Percentiles rank a stretch among this genome's conserved stretches.
phyloP scores from a whole-genome alignment of 2,329 filamentous ascomycete genomes.

The Purpureocillium takamizusanense region DNA sequence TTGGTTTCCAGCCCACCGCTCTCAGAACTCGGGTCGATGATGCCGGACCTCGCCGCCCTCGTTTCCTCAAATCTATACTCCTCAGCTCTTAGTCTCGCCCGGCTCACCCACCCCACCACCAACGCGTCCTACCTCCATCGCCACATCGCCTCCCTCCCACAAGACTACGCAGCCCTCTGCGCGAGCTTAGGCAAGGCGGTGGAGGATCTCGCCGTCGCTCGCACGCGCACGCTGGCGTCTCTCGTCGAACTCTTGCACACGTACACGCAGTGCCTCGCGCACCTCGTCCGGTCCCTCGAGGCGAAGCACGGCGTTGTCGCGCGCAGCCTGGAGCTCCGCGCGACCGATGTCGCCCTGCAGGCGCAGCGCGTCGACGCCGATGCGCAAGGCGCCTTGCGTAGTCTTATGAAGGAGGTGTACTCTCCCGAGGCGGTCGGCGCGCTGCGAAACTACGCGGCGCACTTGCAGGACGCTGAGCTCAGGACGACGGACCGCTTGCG shows the following conservation, averaged over 20 bases:
- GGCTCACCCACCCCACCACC: conserved; percentile 37
- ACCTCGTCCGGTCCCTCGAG: conserved; percentile 42
- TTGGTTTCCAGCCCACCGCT: conserved; percentile 43
- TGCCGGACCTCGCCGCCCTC: conserved; percentile 37
- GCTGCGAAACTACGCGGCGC: conserved; percentile 36
- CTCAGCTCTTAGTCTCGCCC: conserved; percentile 38
- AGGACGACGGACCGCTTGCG: conserved; percentile 34
- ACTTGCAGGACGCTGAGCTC: conserved; percentile 38
- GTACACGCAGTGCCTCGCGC: conserved; percentile 28
- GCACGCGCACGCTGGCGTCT: conserved; percentile 27
- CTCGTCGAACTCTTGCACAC: conserved; percentile 29
- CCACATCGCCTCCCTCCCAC: conserved; percentile 38
- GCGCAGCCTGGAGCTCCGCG: conserved; percentile 41
- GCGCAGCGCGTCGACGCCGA: conserved; percentile 33
- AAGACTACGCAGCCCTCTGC: conserved; percentile 27
- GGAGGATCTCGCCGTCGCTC: conserved; percentile 24
- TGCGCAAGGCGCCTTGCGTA: conserved; percentile 22
- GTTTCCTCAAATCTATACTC: conserved; percentile 40
- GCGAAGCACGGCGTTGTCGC: conserved; percentile 45
- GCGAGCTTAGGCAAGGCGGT: conserved; percentile 19
- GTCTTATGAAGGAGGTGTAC: conserved; percentile 32
- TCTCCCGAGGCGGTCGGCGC: conserved; percentile 31
- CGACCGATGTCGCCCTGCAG: conserved; percentile 31
- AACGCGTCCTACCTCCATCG: conserved; percentile 52
- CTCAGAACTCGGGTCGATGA: conserved; percentile 33